These are phyloP conservation scores for Sclerotinia nivalis DNA, from an alignment of 2,329 filamentous ascomycete genomes.

Conservation along the genomic window DNA sequence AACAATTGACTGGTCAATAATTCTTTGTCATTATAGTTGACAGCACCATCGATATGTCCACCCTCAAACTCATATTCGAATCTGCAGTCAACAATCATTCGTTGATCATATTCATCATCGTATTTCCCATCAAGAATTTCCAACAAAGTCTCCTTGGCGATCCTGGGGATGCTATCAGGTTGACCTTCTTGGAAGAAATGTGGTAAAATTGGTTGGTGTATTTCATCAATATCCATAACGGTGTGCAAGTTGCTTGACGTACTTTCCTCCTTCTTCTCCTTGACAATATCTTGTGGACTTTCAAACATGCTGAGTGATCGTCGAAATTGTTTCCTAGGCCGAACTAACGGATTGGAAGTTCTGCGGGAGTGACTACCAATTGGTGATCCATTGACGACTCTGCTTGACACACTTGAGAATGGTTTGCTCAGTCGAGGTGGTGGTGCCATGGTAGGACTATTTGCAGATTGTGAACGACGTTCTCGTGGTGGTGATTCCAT, in stretches of 20 bases:
- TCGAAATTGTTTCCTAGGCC: slow-evolving; percentile 84
- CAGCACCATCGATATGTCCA: slow-evolving; percentile 87
- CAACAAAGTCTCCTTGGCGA: slow-evolving; percentile 77
- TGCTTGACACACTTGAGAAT: slow-evolving; percentile 61
- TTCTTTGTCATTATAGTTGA: slow-evolving; percentile 98
- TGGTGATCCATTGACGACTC: slow-evolving; percentile 67
- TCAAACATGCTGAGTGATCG: slow-evolving; percentile 98
- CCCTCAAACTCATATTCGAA: slow-evolving; percentile 99
- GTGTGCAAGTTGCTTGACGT: slow-evolving; percentile 63
- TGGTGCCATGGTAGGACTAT: slow-evolving; percentile 60
- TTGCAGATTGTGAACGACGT: slow-evolving; percentile 59
- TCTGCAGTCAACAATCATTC: slow-evolving; percentile 90
- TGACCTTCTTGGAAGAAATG: slow-evolving; percentile 81
- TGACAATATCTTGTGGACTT: slow-evolving; percentile 83
- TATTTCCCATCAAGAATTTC: slow-evolving; percentile 87
- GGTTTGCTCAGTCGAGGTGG: slow-evolving; percentile 62
- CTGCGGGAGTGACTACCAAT: slow-evolving; percentile 70
- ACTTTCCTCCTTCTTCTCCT: slow-evolving; percentile 66
- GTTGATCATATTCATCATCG: slow-evolving; percentile 72
- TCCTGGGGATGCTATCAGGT: slow-evolving; percentile 84
- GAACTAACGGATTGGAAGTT: slow-evolving; percentile 67
- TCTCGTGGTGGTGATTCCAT: slow-evolving; percentile 74
- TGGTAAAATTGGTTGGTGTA: slow-evolving; percentile 72
- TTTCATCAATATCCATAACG: slow-evolving; percentile 81
- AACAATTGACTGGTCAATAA: slow-evolving; percentile 79